These are phyloP conservation scores for Scheffersomyces coipomensis DNA, from an alignment of 805 yeast genomes.

Conservation along the genomic window DNA sequence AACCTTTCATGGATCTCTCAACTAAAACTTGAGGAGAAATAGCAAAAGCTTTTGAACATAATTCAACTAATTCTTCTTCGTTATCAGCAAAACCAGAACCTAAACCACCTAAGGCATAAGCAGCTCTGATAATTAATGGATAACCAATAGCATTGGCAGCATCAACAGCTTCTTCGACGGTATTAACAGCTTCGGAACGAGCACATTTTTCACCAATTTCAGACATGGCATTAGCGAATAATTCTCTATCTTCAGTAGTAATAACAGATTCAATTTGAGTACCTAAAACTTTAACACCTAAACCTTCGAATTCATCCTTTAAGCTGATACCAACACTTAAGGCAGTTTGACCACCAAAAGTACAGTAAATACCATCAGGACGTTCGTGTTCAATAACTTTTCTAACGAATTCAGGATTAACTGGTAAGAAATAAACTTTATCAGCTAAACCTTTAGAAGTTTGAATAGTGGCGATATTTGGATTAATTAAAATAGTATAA, in stretches of 20 bases:
- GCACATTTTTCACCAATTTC: constrained; percentile 97
- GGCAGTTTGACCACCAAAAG: constrained; percentile 99
- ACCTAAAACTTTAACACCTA: constrained; percentile 95
- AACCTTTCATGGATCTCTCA: constrained; percentile 96
- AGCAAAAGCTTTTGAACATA: constrained; percentile 91
- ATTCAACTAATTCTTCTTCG: constrained; percentile 73
- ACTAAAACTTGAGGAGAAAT: constrained; percentile 94
- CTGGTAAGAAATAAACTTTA: constrained; percentile 97
- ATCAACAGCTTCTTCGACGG: constrained; percentile 74
- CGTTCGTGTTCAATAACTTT: constrained; percentile 92
- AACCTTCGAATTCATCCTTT: constrained; percentile 89
- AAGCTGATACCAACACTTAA: constrained; percentile 91
- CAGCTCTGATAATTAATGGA: constrained; percentile 97
- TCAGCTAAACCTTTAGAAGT: constrained; percentile 98
- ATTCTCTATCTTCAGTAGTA: constrained; percentile 97
- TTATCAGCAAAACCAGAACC: constrained; percentile 98
- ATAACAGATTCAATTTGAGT: constrained; percentile 94
- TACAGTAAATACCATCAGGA: constrained; percentile 95
- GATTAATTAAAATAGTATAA: constrained; percentile 92
- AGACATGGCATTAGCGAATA: constrained; percentile 91
- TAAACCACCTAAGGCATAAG: constrained; percentile 94
- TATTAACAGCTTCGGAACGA: constrained; percentile 79
- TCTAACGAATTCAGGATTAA: constrained; percentile 92
- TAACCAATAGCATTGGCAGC: constrained; percentile 88
- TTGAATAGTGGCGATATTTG: constrained; percentile 97